Conservation (phyloP, 1,284 basidiomycete species). For the Cutaneotrichosporon sp. region DNA sequence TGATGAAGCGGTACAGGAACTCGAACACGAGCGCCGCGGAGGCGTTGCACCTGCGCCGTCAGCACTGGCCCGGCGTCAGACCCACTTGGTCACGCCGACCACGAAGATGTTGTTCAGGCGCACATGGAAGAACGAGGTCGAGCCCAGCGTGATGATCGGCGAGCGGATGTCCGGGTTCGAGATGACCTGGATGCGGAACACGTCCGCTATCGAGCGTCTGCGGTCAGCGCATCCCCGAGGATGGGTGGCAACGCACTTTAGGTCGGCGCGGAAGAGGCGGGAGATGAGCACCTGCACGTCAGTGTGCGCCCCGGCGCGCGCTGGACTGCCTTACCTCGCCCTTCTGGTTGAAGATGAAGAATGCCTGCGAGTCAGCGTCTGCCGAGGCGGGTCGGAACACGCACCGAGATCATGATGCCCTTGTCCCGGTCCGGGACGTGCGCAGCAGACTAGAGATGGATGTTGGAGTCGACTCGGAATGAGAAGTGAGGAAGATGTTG, state of each 20-base stretch:
- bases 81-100: conserved; percentile 91
- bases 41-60: conserved; percentile 76
- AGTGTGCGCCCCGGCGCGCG: neutral
- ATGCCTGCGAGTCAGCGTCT: conserved; percentile 62
- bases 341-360: conserved; percentile 98
- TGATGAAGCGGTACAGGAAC: conserved; percentile 93
- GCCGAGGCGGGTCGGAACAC: neutral
- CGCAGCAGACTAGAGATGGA: neutral
- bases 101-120: conserved; percentile 92
- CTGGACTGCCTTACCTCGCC: conserved; percentile 69
- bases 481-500: neutral
- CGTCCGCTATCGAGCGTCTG: conserved; percentile 95
- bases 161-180: conserved; percentile 95
- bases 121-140: conserved; percentile 97
- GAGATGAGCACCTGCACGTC: conserved; percentile 80
- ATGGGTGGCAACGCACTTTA: conserved; percentile 69
- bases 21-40: conserved; percentile 98
- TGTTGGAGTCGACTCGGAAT: neutral
- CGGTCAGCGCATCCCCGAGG: neutral
- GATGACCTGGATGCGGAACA: conserved; percentile 97
- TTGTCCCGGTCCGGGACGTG: neutral
- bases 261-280: conserved; percentile 85
- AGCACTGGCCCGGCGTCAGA: too few species aligned
- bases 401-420: conserved; percentile 46
- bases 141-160: conserved; percentile 96